Evolutionary conservation across 1,284 basidiomycete species (phyloP), one percentile per base, ranked within the genome.

Genomic region (Ustilago trichophora): DNA sequence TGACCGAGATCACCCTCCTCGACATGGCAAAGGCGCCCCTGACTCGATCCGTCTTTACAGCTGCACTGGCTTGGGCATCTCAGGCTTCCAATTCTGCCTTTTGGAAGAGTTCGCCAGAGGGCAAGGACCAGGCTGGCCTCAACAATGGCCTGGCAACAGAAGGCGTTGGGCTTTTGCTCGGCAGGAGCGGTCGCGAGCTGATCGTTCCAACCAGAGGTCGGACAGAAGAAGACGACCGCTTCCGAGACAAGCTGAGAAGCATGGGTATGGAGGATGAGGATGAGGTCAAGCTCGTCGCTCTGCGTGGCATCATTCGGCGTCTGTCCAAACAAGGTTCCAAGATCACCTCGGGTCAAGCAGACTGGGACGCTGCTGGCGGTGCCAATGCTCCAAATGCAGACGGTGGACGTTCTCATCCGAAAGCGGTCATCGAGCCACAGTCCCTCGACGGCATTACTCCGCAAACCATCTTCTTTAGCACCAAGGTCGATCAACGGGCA

Each of bases 381-480:
- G 37, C 49, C 11, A 33, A 24, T 22, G 48, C 27, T 27, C 26
- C 21, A 0, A 37, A 12, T 10, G 40, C 37, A 9, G 54, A 59
- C 5, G 16, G 19, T 11, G 49, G 40, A 6, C 46, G 49, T n/a
- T 11, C 47, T 6, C 56, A 60, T 34, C 41, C 56, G 1, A 55
- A 54, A 35, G 62, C 59, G 2, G 90, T 69, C 83, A 91, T 34
- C 88, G 90, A 66, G 35, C 49, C 65, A 8, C 72, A 80, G 91
- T 91, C 78, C 86, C 94, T 35, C 89, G 72, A 80, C 13, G 75
- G 90, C 4, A 90, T 97, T n/a, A 91, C 93, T 0, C 93, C 93
- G 6, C 92, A 93, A 64, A 98, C 94, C 0, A 90, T 98, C 19
- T 98, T 99, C 83, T 85, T 98, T 72, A 91, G 88, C 32, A 36